Percentiles rank a stretch among this genome's conserved stretches.
Conservation (phyloP, 805 yeast species). For the Pichia paraexigua region DNA sequence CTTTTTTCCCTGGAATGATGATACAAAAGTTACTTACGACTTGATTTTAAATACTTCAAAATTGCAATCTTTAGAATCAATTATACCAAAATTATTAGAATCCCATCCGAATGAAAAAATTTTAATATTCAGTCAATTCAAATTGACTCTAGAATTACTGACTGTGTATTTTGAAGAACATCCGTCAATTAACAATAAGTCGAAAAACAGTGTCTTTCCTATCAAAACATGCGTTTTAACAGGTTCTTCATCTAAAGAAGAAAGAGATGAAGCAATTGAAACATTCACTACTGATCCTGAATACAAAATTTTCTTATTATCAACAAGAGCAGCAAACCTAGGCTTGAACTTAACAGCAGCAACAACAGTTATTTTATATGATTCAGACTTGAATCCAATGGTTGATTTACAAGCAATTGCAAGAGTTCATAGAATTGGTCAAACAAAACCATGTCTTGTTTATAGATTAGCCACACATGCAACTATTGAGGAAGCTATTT, state of each 20-base stretch:
- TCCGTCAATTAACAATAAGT: neutral
- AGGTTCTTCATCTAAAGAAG: constrained; percentile 61
- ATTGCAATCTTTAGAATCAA: constrained; percentile 57
- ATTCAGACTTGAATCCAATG: constrained; percentile 97
- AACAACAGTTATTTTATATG: constrained; percentile 84
- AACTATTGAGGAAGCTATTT: constrained; percentile 76
- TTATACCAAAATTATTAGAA: constrained; percentile 43
- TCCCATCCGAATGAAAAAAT: constrained; percentile 35
- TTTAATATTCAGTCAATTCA: constrained; percentile 83
- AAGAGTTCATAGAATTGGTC: constrained; percentile 91
- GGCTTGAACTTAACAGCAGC: constrained; percentile 85
- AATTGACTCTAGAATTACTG: constrained; percentile 74
- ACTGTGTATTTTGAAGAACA: constrained; percentile 57
- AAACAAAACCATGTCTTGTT: constrained; percentile 70
- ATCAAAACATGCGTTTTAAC: constrained; percentile 32
- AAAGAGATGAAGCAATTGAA: constrained; percentile 56
- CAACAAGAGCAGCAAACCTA: constrained; percentile 92
- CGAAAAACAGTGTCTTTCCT: constrained; percentile 32
- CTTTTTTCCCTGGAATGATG: constrained; percentile 67
- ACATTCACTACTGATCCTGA: constrained; percentile 36
- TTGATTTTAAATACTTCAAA: constrained; percentile 62
- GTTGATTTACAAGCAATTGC: constrained; percentile 96
- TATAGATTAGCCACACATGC: constrained; percentile 69
- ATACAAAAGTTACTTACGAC: constrained; percentile 23
- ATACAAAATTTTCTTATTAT: constrained; percentile 55